phyloP scores from a whole-genome alignment of 2,329 filamentous ascomycete species.

The Niveomyces coronatus region DNA sequence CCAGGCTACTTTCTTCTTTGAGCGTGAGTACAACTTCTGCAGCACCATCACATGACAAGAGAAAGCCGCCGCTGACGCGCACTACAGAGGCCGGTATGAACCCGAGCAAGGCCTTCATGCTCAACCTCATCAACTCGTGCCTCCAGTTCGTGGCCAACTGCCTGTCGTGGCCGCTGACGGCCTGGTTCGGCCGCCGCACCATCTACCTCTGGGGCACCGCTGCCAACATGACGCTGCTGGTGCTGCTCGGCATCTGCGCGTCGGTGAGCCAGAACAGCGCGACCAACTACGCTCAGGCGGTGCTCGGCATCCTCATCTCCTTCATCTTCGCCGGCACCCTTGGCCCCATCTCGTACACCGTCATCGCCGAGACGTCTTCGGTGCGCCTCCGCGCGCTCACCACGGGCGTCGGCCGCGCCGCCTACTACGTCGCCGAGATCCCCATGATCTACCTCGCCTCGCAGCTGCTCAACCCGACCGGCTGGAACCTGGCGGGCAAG shows the following conservation, averaged over 20 bases:
- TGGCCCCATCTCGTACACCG: constrained; percentile 27
- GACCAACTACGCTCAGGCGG: constrained; percentile 28
- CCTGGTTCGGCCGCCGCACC: constrained; percentile 29
- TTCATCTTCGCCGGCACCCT: constrained; percentile 26
- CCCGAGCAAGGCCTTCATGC: constrained; percentile 14
- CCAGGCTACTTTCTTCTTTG: constrained; percentile 50
- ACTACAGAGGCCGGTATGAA: constrained; percentile 17
- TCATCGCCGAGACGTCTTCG: constrained; percentile 27
- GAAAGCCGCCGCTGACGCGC: too few relatives aligned
- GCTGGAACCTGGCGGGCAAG: constrained; percentile 32
- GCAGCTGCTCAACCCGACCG: constrained; percentile 28
- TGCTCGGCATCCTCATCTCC: constrained; percentile 28
- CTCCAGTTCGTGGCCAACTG: constrained; percentile 24
- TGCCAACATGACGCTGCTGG: constrained; percentile 23
- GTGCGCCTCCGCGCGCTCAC: constrained; percentile 27
- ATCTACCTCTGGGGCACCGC: constrained; percentile 28
- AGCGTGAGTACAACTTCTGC: constrained; percentile 23
- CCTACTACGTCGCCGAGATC: constrained; percentile 31
- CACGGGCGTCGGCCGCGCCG: constrained; percentile 27
- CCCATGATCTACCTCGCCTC: constrained; percentile 30
- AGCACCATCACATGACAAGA: too few relatives aligned
- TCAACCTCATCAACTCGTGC: constrained; percentile 19
- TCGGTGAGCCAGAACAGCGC: constrained; percentile 20
- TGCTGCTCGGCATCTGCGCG: constrained; percentile 26
- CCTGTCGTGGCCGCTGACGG: constrained; percentile 23